Evolutionary conservation across 495 filamentous ascomycete genomes (phyloP), one percentile per base, ranked within the genome.

Genomic region (Penicillium daleae): DNA sequence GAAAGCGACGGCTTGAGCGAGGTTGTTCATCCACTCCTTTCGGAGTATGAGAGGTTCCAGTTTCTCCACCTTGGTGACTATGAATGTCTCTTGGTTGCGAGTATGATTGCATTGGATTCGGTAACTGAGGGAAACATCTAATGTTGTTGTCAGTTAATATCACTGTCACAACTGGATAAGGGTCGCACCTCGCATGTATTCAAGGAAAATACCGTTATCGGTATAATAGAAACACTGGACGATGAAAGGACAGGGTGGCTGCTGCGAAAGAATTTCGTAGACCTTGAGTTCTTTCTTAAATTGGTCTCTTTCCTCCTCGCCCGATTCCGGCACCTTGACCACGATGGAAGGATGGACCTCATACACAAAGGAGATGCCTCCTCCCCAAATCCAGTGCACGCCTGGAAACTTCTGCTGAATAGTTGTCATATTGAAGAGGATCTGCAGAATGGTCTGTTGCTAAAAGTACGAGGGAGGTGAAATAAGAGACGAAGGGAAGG

Each of bases 311-410:
- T 79, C 74, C 60, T 65, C 71, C 13, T 76, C 70, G 27, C 71
- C 74, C 48, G 70, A 63, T 54, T 70, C 70, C 6, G 75, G 74
- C 40, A 69, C 62, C 61, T 78, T 79, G 57, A 78, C 74, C 51
- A 78, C 72, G 48, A 78, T 78, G 42, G 44, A 67, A 66, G 71
- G 72, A 57, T 79, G 66, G n/a, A 76, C 73, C 52, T 78, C 74
- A 57, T 77, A 77, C 24, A 76, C 72, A 29, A 71, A 76, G 26
- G 70, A 74, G 60, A 75, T 78, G 19, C 59, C 73, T 71, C 74
- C 73, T 26, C 39, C 17, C 69, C 71, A 73, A 26, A 77, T 54
- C 74, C 71, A 74, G 40, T 70, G 65, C 19, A 75, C 69, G 53
- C 39, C 31, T 32, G 71, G 74, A 56, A 73, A 73, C 50, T 69